Conservation (phyloP, 306 rosid species). For the Abrus pulchellus region DNA sequence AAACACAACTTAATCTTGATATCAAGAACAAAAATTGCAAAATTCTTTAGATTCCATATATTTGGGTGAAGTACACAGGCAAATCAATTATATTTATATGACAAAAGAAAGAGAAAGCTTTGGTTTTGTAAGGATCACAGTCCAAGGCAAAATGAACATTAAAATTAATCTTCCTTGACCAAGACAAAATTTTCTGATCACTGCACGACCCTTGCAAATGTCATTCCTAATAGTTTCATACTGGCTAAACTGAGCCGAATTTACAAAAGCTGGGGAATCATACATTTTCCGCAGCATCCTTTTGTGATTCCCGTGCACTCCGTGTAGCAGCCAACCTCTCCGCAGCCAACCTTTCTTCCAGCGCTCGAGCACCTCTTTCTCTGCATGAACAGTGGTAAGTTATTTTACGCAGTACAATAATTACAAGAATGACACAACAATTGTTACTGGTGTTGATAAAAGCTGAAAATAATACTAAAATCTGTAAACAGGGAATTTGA, state of each 20-base stretch:
- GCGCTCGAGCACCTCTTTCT: conserved; percentile 93
- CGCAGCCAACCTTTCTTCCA: conserved; percentile 84
- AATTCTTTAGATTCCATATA: conserved; percentile 22
- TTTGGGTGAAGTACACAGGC: conserved; percentile 11
- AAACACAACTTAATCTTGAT: neutral
- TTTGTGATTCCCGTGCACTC: conserved; percentile 53
- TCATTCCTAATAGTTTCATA: conserved; percentile 11
- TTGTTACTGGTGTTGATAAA: neutral
- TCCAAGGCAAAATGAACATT: conserved; percentile 51
- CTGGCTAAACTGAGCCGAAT: conserved; percentile 31
- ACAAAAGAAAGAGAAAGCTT: conserved; percentile 33
- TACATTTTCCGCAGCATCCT: conserved; percentile 71
- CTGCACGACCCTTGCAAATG: conserved; percentile 44
- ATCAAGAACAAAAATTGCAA: neutral
- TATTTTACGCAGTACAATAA: neutral
- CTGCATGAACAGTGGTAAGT: conserved; percentile 54
- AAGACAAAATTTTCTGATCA: conserved; percentile 27
- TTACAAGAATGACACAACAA: conserved; percentile 8
- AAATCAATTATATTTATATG: conserved; percentile 33
- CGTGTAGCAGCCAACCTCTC: conserved; percentile 71
- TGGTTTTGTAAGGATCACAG: conserved; percentile 34
- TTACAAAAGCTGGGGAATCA: conserved; percentile 53
- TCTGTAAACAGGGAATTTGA: neutral
- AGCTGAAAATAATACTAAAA: neutral
- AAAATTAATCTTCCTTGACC: conserved; percentile 35